Base-by-base conservation (phyloP, 345 rosid genomes). In the Kandelia obovata region DNA sequence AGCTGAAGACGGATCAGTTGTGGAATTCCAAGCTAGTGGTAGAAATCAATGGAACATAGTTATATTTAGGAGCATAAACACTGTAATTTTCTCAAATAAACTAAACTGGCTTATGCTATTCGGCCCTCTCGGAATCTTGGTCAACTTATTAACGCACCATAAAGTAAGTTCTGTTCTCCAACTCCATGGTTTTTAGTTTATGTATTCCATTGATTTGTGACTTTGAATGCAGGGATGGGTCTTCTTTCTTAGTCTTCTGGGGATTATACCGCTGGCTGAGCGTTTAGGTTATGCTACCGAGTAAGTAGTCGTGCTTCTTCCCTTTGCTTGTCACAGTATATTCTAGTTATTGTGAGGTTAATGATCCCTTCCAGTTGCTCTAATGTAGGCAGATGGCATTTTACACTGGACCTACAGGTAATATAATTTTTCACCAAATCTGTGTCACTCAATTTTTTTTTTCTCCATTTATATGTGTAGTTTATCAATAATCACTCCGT, bases 241-340 rank as follows among this genome's bases (percentile, higher is more conserved):
- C 69, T 94, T 94, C 90, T 77, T 89, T 72, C 73, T 94, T 51
- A 89, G 96, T 81, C 78, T 94, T 68, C 51, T 94, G 73, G 97
- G 96, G 27, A 94, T 94, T 64, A 86, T 87, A 61, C 98, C 97
- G 37, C 86, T 91, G 83, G 97, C 98, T 2, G 98, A 94, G 81
- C 97, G 97, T 77, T 82, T 94, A 71, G 97, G 98, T 78, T 94
- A 91, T 85, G 92, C 95, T 52, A 94, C 98, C 0, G 98, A 94
- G 98, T 94, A 83, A 87, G 93, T 31, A 59, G 17, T 73, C 31
- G 5, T 62, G 51, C 55, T 64, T 69, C 67, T 59, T 56, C 53
- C 31, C 51, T 62, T 67, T 51, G 37, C 34, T 72, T 72, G 10
- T 61, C 49, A 17, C 61, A 2, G 52, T 15, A 13, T 53, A 66